Conservation (phyloP, 257 asterid species). For the Ajuga chamaepitys region DNA sequence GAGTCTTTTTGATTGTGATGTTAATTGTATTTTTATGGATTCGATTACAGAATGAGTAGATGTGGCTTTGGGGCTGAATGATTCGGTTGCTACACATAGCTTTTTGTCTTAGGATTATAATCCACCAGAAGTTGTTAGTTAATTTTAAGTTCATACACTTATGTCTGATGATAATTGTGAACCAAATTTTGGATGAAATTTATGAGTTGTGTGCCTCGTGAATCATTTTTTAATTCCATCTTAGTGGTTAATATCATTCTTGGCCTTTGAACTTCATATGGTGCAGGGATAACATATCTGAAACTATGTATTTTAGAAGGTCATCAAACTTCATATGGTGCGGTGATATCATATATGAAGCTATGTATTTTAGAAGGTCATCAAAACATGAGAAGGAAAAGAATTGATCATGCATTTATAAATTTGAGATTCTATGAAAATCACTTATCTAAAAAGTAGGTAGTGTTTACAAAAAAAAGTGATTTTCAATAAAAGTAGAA, state of each 20-base stretch:
- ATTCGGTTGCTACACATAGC: not conserved
- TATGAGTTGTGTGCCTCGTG: not conserved
- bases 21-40: no score
- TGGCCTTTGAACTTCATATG: not conserved
- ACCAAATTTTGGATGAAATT: not conserved
- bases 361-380: slow-evolving; percentile 14
- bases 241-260: slow-evolving; percentile 2
- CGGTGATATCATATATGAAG: slow-evolving; percentile 1
- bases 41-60: no score
- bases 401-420: slow-evolving; percentile 6
- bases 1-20: no score
- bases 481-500: no score
- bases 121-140: not conserved
- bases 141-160: not conserved
- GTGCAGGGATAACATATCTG: no score
- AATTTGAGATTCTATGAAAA: slow-evolving; percentile 47
- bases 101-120: not conserved
- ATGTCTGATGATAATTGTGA: not conserved
- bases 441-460: no score
- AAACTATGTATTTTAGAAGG: not conserved
- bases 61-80: no score
- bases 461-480: no score
- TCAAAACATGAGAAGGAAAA: not conserved
- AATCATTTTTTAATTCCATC: not conserved
- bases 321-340: not conserved